These are phyloP conservation scores for Pseudopyricularia cyperi DNA, from an alignment of 2,329 filamentous ascomycete genomes.

Conservation along the genomic window DNA sequence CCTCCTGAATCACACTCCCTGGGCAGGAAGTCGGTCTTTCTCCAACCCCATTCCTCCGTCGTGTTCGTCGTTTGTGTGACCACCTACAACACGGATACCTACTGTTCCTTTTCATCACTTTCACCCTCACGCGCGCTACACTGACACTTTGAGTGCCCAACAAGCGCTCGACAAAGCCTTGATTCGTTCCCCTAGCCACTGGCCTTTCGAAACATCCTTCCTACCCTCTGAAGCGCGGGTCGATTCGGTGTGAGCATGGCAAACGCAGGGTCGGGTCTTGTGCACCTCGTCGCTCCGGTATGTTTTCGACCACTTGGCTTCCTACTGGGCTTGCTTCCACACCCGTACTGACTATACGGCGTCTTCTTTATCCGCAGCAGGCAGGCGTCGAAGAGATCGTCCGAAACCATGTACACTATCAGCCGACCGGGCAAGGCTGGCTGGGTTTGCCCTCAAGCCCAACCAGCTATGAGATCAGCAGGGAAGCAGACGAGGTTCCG, in stretches of 20 bases:
- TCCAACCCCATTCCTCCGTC: too few species aligned
- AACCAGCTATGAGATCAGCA: constrained; percentile 35
- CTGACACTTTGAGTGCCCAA: background rate
- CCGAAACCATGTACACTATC: constrained; percentile 2
- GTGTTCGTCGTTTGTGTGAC: too few species aligned
- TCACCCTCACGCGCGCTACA: background rate
- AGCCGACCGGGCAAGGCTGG: constrained; percentile 8
- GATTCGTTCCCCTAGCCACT: background rate
- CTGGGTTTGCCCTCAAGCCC: constrained; percentile 38
- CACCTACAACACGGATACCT: too few species aligned
- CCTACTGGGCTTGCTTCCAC: background rate
- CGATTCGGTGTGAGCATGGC: background rate
- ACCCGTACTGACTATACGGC: background rate
- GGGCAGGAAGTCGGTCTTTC: too few species aligned
- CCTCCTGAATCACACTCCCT: too few species aligned
- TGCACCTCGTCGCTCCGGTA: background rate
- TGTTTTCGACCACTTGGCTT: background rate
- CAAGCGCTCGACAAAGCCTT: background rate
- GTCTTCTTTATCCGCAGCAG: background rate
- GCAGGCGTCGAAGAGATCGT: background rate
- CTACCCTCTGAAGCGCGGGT: background rate
- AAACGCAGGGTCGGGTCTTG: background rate
- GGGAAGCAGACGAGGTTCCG: constrained; percentile 10
- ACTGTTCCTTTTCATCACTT: too few species aligned
- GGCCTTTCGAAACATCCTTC: background rate